Conservation (phyloP, 441 rosid genomes). For the Adansonia rubrostipa region DNA sequence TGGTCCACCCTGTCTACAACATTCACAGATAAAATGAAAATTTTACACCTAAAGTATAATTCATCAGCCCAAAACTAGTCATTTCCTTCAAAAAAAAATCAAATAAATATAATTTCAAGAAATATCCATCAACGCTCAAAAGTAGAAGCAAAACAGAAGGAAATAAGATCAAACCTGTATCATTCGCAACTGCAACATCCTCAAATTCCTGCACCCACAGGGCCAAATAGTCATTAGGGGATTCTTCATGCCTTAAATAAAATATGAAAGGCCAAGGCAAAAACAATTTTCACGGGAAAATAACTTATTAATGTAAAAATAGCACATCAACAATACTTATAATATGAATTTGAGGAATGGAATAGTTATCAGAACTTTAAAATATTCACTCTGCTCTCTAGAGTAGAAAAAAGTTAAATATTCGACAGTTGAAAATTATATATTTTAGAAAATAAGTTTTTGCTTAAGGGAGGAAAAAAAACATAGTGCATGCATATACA, state of each 20-base stretch:
- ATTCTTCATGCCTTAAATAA: neutral
- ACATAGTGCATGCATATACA: neutral
- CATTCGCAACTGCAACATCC: constrained; percentile 52
- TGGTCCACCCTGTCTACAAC: neutral
- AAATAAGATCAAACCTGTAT: constrained; percentile 67
- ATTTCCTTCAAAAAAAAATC: neutral
- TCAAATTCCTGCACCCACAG: constrained; percentile 67
- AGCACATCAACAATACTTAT: neutral
- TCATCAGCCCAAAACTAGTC: neutral
- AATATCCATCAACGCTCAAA: neutral
- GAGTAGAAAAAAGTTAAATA: neutral
- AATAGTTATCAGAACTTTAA: neutral
- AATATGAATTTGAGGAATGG: neutral
- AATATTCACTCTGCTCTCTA: neutral
- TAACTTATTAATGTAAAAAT: constrained; percentile 11
- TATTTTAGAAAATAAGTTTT: neutral
- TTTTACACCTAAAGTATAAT: neutral
- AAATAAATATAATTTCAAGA: constrained; percentile 9
- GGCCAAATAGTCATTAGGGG: constrained; percentile 17
- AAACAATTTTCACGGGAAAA: constrained; percentile 1
- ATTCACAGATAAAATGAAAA: neutral
- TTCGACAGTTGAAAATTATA: neutral
- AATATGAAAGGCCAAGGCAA: neutral
- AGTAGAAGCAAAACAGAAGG: constrained; percentile 19
- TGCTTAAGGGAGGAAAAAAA: neutral